Base-by-base conservation (phyloP, 768 basidiomycete species). In the Vararia minispora region DNA sequence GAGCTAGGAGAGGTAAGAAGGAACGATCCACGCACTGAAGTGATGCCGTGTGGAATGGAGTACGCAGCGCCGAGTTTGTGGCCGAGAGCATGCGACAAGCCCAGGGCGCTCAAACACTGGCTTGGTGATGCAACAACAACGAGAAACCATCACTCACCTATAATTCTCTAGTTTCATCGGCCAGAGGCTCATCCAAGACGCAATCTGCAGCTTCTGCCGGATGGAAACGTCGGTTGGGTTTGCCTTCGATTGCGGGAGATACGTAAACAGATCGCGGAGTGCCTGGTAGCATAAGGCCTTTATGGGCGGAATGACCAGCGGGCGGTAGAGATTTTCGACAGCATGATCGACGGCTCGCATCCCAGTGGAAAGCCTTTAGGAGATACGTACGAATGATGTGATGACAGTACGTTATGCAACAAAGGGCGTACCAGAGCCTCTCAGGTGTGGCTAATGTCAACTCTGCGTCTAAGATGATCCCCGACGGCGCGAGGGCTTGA, bases 181-280 rank as follows among this genome's bases (percentile, higher is more conserved):
- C 80, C 79, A 85, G 9, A 82, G 47, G 45, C 78, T 82, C 79
- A 83, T 82, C 85, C 81, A 86, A 1, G 80, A 71, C 2, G 82
- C 84, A 28, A 86, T 39, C 53, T 83, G 73, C 11, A 85, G 63
- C 52, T 70, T 76, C 49, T 84, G 79, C 12, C 85, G 72, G 37
- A 63, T 55, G n/a, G 65, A 68, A 25, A 86, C 43, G 42, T 72
- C 63, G 20, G 57, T 49, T 0, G 79, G 75, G 43, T 79, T 58
- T 11, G 64, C 71, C 53, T 77, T 82, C 18, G 74, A 76, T 37
- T 59, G 54, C 1, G 81, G 79, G 10, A 89, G 69, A 54, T 79
- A 82, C 42, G 66, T 74, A 64, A 87, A 86, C 18, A 87, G 65
- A 48, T 85, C 81, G 4, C 68, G 67, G 37, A 87, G 54, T 3